Conservation (phyloP, 768 basidiomycete species). For the Lactarius pseudohatsudake region DNA sequence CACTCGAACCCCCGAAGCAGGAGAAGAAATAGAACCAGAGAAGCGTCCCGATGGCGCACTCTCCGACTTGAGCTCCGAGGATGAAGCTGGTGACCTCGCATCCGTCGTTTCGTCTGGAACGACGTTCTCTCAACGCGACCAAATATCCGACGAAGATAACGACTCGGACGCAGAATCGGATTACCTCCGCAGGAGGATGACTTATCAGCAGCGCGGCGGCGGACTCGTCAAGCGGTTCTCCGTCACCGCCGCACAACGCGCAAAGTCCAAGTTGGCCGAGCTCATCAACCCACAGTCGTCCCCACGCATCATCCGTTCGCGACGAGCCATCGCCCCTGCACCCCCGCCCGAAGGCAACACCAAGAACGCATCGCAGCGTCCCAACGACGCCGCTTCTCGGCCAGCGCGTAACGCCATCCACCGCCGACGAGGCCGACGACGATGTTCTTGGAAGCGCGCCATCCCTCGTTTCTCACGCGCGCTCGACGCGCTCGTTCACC, state of each 20-base stretch:
- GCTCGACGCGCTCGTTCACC: conserved; percentile 27
- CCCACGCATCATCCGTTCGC: conserved; percentile 12
- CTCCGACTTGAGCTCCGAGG: conserved; percentile 35
- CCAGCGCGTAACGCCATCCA: background rate
- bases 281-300: conserved; percentile 16
- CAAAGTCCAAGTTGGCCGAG: conserved; percentile 28
- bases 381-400: conserved; percentile 23
- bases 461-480: conserved; percentile 5
- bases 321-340: conserved; percentile 1
- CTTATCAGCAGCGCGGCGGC: conserved; percentile 4
- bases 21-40: conserved; percentile 38
- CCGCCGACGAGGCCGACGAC: conserved; percentile 3
- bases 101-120: conserved; percentile 57
- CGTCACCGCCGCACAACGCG: conserved; percentile 28
- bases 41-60: conserved; percentile 33
- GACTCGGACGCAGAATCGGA: conserved; percentile 27
- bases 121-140: conserved; percentile 36
- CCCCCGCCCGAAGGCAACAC: background rate
- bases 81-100: conserved; percentile 46
- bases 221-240: conserved; percentile 29
- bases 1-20: background rate
- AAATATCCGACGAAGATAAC: conserved; percentile 27
- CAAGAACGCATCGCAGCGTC: conserved; percentile 11
- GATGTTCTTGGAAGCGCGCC: background rate
- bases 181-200: conserved; percentile 22